Base-by-base conservation (phyloP, 768 basidiomycete species). In the Aureoboletus auriporus region DNA sequence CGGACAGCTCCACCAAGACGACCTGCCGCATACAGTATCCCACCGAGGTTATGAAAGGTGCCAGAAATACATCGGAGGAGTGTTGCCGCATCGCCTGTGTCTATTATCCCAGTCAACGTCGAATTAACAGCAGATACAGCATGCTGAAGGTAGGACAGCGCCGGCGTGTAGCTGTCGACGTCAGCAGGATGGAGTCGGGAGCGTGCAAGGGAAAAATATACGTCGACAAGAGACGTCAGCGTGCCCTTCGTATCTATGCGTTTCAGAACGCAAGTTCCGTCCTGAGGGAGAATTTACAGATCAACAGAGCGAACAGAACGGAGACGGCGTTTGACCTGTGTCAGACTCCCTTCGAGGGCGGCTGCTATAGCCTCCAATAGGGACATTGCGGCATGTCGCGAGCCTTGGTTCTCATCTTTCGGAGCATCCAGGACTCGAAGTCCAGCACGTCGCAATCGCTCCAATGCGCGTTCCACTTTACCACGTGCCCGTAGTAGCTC, bases 1-100 rank as follows among this genome's bases (percentile, higher is more conserved):
- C 81, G 76, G 8, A 86, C 71, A 1, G 88, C 83, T 28, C 78
- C 77, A 2, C 80, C 84, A 52, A 79, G 73, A 42, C 76, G 75
- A 9, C 70, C 74, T 5, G 75, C 78, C 49, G 88, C 82, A 54
- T 87, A 93, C 11, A 93, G 62, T n/a, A 72, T 70, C 2, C 82
- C 83, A 2, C 80, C 86, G 1, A 86, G 57, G 57, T 86, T 84
- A 54, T 89, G 79, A 54, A 83, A 81, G 3, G 82, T 81, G 5
- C 84, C 86, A 6, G 86, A 86, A 8, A 86, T 68, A 55, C 86
- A 89, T 13, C 88, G 82, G 4, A 76, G 58, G 51, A 78, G 82
- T 45, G 86, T 85, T 0, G 82, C 73, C 11, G 45, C 49, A 5
- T 71, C 55, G 27, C 54, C 51, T 5, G 29, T 13, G 30, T 41